phyloP scores from a whole-genome alignment of 2,329 filamentous ascomycete species.

The Metarhizium rileyi region DNA sequence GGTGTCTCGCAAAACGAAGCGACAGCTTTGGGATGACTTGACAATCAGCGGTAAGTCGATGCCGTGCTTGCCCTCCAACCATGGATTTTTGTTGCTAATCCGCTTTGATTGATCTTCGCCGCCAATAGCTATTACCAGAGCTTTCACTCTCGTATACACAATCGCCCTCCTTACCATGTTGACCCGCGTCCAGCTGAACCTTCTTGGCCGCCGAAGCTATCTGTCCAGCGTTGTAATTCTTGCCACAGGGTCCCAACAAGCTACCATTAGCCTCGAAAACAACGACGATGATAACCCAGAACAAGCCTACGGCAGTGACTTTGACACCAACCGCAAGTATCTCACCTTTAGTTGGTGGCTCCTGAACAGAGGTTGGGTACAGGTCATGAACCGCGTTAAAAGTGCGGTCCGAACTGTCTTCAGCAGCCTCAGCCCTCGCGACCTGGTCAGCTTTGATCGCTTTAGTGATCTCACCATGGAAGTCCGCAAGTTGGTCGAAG shows the following conservation, averaged over 20 bases:
- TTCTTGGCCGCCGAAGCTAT: conserved; percentile 90
- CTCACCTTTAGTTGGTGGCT: conserved; percentile 98
- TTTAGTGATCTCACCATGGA: conserved; percentile 74
- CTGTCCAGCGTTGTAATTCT: conserved; percentile 90
- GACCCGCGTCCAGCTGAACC: conserved; percentile 91
- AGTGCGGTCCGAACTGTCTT: conserved; percentile 84
- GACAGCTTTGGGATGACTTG: conserved; percentile 93
- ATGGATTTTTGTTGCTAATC: neutral
- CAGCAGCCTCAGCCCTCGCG: conserved; percentile 76
- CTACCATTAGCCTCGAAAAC: conserved; percentile 83
- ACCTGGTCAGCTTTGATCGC: conserved; percentile 72
- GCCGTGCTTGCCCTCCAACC: neutral
- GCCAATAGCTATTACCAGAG: conserved; percentile 64
- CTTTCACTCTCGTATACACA: conserved; percentile 88
- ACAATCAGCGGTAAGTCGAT: conserved; percentile 75
- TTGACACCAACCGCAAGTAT: conserved; percentile 91
- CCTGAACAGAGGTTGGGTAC: conserved; percentile 79
- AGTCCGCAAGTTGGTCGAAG: conserved; percentile 78
- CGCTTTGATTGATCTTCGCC: neutral
- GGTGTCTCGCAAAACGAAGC: conserved; percentile 66
- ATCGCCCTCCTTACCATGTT: conserved; percentile 82
- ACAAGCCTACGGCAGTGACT: conserved; percentile 81
- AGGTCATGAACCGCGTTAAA: conserved; percentile 72
- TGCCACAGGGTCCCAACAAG: conserved; percentile 62
- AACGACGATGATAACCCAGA: conserved; percentile 81